A percentile compares a stretch with the other conserved stretches of the same genome.
These are phyloP conservation scores for Chaetothyriales sp. DNA, from an alignment of 2,329 filamentous ascomycete genomes.

Conservation along the genomic window DNA sequence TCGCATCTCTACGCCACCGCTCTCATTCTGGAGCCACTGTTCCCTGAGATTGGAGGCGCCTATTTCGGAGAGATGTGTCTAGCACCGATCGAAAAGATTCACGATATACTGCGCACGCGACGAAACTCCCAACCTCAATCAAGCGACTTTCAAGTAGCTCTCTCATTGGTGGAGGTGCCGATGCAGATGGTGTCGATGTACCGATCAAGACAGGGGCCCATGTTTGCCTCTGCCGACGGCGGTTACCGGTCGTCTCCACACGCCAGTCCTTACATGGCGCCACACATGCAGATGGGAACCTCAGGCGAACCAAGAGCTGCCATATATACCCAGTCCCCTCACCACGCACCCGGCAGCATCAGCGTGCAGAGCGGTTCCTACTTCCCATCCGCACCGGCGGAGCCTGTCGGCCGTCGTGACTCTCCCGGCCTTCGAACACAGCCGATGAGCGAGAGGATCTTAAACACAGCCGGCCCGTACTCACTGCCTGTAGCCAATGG, in stretches of 20 bases:
- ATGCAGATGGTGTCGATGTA: constrained; percentile 57
- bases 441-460: constrained; percentile 10
- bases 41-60: constrained; percentile 77
- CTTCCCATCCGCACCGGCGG: constrained; percentile 12
- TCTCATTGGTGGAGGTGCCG: constrained; percentile 59
- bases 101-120: constrained; percentile 57
- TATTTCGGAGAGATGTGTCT: constrained; percentile 76
- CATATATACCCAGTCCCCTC: constrained; percentile 28
- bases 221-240: constrained; percentile 21
- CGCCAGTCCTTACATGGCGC: constrained; percentile 11
- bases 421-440: constrained; percentile 24
- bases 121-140: constrained; percentile 47
- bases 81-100: constrained; percentile 73
- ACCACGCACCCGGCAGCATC: constrained; percentile 28
- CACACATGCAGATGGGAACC: constrained; percentile 8
- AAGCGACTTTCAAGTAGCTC: constrained; percentile 46
- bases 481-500: neutral
- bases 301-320: constrained; percentile 12
- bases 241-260: constrained; percentile 15
- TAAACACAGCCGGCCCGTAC: constrained; percentile 2
- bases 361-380: constrained; percentile 27
- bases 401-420: constrained; percentile 24
- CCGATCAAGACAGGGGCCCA: constrained; percentile 45
- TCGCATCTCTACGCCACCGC: constrained; percentile 86
- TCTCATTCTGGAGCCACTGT: constrained; percentile 75